Percentiles rank a stretch among this genome's conserved stretches.
These are phyloP conservation scores for Aspergillus flavus DNA, from an alignment of 2,329 filamentous ascomycete species.

Conservation along the genomic window DNA sequence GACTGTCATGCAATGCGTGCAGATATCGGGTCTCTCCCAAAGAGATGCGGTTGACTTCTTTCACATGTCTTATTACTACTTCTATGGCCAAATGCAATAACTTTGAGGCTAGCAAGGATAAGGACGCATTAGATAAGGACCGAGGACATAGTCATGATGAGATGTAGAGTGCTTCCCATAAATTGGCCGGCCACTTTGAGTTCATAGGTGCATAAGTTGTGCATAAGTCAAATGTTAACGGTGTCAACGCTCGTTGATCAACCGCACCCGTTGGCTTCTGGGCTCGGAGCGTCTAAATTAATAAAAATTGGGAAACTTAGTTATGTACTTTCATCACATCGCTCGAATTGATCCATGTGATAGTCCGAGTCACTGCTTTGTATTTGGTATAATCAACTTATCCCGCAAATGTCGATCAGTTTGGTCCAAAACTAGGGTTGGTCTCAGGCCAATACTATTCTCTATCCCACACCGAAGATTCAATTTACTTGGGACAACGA, in stretches of 20 bases:
- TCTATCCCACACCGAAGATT: neutral
- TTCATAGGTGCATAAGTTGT: neutral
- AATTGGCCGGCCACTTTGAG: neutral
- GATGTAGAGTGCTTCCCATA: too few relatives aligned
- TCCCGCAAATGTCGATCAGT: neutral
- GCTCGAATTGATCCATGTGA: neutral
- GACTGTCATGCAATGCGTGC: too few relatives aligned
- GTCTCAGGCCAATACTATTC: neutral
- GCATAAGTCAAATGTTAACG: neutral
- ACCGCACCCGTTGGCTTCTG: neutral
- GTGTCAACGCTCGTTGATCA: neutral
- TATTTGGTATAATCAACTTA: neutral
- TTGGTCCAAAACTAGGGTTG: neutral
- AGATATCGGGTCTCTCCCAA: too few relatives aligned
- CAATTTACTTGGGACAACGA: neutral
- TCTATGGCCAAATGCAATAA: too few relatives aligned
- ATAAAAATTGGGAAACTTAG: neutral
- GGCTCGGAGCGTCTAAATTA: neutral
- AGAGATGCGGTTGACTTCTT: too few relatives aligned
- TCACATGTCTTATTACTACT: too few relatives aligned
- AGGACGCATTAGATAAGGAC: neutral
- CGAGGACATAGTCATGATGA: neutral
- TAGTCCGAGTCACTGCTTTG: neutral
- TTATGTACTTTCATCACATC: neutral
- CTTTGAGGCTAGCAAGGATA: neutral